A percentile compares a stretch with the other conserved stretches of the same genome.
phyloP scores from a whole-genome alignment of 495 filamentous ascomycete genomes.

The Viridothelium virens region DNA sequence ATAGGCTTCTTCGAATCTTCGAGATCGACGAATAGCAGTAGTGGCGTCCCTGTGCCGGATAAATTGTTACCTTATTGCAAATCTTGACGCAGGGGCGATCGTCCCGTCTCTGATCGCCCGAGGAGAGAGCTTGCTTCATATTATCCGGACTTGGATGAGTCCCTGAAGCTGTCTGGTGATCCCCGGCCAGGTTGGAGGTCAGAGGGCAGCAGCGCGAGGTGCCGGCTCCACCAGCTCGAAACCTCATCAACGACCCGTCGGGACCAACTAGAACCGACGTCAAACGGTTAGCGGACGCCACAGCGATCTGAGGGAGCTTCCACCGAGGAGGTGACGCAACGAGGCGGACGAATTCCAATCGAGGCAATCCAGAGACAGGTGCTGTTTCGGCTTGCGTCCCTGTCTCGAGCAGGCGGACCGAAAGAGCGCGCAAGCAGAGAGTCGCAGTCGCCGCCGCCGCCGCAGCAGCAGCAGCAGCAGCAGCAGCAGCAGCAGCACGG shows the following conservation, averaged over 20 bases:
- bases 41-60: conserved; percentile 10
- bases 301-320: not conserved
- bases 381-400: conserved; percentile 1
- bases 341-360: not conserved
- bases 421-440: not conserved
- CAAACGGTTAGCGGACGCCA: conserved; percentile 5
- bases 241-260: not conserved
- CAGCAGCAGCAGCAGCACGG: not conserved
- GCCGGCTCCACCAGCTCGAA: not conserved
- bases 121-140: not conserved
- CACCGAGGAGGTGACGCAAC: not conserved
- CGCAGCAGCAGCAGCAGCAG: not conserved
- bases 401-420: not conserved
- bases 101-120: conserved; percentile 11
- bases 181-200: not conserved
- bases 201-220: not conserved
- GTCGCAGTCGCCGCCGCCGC: too few species aligned
- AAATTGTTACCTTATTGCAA: conserved; percentile 2
- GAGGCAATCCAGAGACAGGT: not conserved
- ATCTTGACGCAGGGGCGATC: conserved; percentile 12
- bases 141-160: conserved; percentile 8
- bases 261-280: not conserved
- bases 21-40: conserved; percentile 9
- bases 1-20: conserved; percentile 2
- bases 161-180: conserved; percentile 11